Base-by-base conservation (phyloP, 331 rosid species). In the Prunus yedoensis region DNA sequence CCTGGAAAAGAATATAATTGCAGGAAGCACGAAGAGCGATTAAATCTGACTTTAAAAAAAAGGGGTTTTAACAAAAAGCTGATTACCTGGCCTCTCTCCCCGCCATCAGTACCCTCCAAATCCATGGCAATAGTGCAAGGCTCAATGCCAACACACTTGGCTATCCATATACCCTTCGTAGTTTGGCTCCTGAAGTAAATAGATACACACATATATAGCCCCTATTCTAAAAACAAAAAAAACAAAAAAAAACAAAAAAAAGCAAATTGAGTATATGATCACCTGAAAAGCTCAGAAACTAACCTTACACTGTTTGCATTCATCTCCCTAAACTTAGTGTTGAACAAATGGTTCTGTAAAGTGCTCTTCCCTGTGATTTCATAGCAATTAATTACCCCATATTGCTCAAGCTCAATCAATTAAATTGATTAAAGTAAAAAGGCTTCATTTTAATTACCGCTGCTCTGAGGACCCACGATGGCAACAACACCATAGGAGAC, bases 61-160 rank as follows among this genome's bases (percentile, higher is more conserved):
- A 25, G 2, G 16, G 18, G 25, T 16, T 17, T 41, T n/a, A 73
- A 41, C 16, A 18, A 50, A 65, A 51, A 71, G 32, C 4, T 18
- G 5, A 56, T 77, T 85, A 94, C 99, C 99, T 92, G 96, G 53
- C 97, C 99, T 77, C 99, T 84, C 85, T 94, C 99, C 70, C 99
- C 87, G 73, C 99, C 99, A 89, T 94, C 99, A 46, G 99, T 92
- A 13, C 99, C 97, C 89, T 94, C 99, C 85, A 94, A 89, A 88
- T 94, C 99, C 97, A 94, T 89, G 80, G 85, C 97, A 81, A 94
- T 80, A 17, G 99, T 94, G 78, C 85, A 84, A 51, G 99, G 99
- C 78, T 90, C 89, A 75, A 90, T 89, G 67, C 96, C 97, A 1
- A 82, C 81, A 74, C 97, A 90, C 47, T 85, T 87, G 2, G 97